Conservation (phyloP, 2,329 filamentous ascomycete genomes). For the Ophiostoma pallidulum region DNA sequence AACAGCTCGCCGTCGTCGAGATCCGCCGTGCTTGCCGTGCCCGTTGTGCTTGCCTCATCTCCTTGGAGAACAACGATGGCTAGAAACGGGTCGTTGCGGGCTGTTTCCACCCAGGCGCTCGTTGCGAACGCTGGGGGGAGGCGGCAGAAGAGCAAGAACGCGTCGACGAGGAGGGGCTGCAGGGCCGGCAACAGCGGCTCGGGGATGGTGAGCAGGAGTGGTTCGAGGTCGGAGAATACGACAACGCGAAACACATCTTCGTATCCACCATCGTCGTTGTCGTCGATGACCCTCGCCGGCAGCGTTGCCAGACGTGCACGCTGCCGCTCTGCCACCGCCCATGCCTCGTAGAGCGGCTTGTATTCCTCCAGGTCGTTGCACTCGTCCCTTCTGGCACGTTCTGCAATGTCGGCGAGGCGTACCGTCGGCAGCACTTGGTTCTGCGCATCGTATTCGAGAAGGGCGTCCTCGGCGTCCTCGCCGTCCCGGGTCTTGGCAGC, state of each 20-base stretch:
- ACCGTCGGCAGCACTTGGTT: conserved; percentile 8
- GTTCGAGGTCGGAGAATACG: conserved; percentile 65
- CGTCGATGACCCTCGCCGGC: conserved; percentile 67
- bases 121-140: conserved; percentile 42
- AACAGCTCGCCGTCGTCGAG: background rate
- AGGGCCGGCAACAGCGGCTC: conserved; percentile 25
- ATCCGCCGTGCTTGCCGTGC: too few relatives aligned
- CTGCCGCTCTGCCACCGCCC: conserved; percentile 46
- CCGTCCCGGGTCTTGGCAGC: conserved; percentile 21
- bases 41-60: background rate
- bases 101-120: conserved; percentile 20
- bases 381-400: conserved; percentile 16
- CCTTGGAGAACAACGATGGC: conserved; percentile 5
- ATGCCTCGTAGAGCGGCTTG: conserved; percentile 33
- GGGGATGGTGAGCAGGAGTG: conserved; percentile 48
- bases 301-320: conserved; percentile 39
- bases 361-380: conserved; percentile 11
- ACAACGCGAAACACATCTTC: conserved; percentile 79
- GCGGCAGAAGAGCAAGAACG: conserved; percentile 59
- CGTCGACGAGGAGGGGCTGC: conserved; percentile 48
- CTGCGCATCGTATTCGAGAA: background rate
- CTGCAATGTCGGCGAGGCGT: background rate
- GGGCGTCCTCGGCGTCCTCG: conserved; percentile 15
- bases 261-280: conserved; percentile 61
- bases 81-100: conserved; percentile 46